phyloP scores from a whole-genome alignment of 2,329 filamentous ascomycete genomes.

The Aspergillus sojae region DNA sequence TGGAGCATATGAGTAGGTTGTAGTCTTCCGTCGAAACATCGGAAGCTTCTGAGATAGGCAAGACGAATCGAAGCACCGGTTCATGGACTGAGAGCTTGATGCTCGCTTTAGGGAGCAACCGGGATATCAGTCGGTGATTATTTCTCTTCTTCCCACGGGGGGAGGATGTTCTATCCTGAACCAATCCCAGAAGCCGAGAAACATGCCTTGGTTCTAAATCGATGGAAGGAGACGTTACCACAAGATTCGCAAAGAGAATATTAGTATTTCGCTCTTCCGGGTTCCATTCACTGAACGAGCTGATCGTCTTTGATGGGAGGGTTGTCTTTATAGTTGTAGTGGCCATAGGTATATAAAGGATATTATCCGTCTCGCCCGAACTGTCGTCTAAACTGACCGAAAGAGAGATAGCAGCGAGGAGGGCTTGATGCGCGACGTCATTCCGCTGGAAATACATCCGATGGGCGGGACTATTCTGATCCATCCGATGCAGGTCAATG shows the following conservation, averaged over 20 bases:
- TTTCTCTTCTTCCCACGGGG: constrained; percentile 48
- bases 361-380: constrained; percentile 78
- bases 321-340: constrained; percentile 95
- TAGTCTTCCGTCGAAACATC: constrained; percentile 73
- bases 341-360: constrained; percentile 95
- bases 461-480: constrained; percentile 90
- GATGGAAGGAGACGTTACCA: constrained; percentile 92
- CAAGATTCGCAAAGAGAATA: constrained; percentile 92
- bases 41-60: constrained; percentile 71
- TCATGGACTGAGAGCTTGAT: constrained; percentile 97
- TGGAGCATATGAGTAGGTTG: constrained; percentile 91
- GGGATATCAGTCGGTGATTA: constrained; percentile 73
- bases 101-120: constrained; percentile 88
- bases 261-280: constrained; percentile 90
- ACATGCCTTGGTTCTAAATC: constrained; percentile 92
- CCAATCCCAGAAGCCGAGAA: constrained; percentile 77
- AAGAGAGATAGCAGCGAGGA: constrained; percentile 88
- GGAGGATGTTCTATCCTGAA: constrained; percentile 59
- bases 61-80: constrained; percentile 84
- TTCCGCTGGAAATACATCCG: constrained; percentile 96
- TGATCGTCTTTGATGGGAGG: constrained; percentile 88
- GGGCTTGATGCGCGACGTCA: constrained; percentile 91
- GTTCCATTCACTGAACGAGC: constrained; percentile 69
- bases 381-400: constrained; percentile 90
- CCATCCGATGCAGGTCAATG: constrained; percentile 86